These are phyloP conservation scores for Sisymbrium altissimum DNA, from an alignment of 345 rosid genomes.

Conservation along the genomic window DNA sequence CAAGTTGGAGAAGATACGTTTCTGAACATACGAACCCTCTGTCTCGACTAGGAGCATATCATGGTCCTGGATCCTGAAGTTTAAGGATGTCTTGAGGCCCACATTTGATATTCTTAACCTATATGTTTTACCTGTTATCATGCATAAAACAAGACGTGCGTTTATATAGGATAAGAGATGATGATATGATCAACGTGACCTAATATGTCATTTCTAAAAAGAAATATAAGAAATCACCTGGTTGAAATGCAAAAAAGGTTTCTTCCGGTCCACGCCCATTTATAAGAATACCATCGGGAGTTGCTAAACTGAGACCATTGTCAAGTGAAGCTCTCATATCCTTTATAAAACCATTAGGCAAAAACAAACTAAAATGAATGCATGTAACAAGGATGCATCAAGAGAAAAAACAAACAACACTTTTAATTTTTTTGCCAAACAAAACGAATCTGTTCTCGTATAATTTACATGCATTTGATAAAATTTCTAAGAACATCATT, in stretches of 20 bases:
- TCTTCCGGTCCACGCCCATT: constrained; percentile 35
- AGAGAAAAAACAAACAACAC: background rate
- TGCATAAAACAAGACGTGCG: background rate
- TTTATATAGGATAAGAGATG: background rate
- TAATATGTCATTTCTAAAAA: background rate
- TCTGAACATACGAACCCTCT: constrained; percentile 30
- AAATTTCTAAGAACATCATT: too few relatives aligned
- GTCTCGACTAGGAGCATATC: constrained; percentile 36
- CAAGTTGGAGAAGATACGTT: constrained; percentile 11
- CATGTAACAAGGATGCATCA: background rate
- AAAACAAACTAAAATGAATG: background rate
- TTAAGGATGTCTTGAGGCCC: constrained; percentile 27
- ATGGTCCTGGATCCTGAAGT: constrained; percentile 36
- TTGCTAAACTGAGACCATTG: constrained; percentile 20
- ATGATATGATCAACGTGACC: background rate
- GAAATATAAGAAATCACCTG: background rate
- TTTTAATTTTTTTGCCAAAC: background rate
- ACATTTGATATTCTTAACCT: constrained; percentile 40
- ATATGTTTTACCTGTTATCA: constrained; percentile 29
- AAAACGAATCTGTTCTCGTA: too few relatives aligned
- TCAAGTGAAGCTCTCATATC: constrained; percentile 36
- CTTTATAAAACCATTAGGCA: constrained; percentile 13
- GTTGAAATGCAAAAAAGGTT: constrained; percentile 26
- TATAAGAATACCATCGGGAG: constrained; percentile 30
- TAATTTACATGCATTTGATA: too few relatives aligned